Evolutionary conservation across 495 filamentous ascomycete species (phyloP).

Genomic region (Neurospora sp.): DNA sequence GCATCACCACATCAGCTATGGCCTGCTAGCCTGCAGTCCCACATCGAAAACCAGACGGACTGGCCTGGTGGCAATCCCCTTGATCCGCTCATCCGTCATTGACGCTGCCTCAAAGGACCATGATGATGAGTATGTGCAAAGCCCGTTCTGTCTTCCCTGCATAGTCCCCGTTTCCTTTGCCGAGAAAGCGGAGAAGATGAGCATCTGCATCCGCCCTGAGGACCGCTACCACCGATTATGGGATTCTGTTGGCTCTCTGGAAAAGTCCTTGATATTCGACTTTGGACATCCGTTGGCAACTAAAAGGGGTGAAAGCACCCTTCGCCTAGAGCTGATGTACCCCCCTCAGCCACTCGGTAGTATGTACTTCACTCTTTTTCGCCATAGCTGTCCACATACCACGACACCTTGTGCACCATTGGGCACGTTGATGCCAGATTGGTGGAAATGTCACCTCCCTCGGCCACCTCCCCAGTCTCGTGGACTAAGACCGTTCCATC

Average conservation of each 20-base stretch:
- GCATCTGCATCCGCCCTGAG: neutral
- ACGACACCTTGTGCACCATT: neutral
- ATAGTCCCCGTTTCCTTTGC: neutral
- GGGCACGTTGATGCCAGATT: neutral
- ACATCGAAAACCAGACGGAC: no score
- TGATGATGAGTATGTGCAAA: neutral
- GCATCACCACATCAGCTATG: neutral
- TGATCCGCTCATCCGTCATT: neutral
- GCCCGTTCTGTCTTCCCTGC: neutral
- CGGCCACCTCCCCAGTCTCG: no score
- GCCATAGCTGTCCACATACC: neutral
- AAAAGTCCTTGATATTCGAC: neutral
- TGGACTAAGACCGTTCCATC: neutral
- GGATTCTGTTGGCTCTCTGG: neutral
- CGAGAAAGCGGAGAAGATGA: neutral
- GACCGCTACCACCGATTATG: neutral
- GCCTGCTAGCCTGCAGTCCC: neutral
- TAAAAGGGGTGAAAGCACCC: neutral
- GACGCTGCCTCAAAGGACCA: fast-evolving
- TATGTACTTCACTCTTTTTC: neutral
- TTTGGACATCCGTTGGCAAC: neutral
- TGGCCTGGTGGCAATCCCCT: neutral
- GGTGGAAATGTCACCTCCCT: no score
- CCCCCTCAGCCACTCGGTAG: neutral
- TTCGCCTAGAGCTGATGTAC: neutral